A percentile compares a stretch with the other conserved stretches of the same genome.
phyloP scores from a whole-genome alignment of 2,329 filamentous ascomycete genomes.

The Xylaria sp. region DNA sequence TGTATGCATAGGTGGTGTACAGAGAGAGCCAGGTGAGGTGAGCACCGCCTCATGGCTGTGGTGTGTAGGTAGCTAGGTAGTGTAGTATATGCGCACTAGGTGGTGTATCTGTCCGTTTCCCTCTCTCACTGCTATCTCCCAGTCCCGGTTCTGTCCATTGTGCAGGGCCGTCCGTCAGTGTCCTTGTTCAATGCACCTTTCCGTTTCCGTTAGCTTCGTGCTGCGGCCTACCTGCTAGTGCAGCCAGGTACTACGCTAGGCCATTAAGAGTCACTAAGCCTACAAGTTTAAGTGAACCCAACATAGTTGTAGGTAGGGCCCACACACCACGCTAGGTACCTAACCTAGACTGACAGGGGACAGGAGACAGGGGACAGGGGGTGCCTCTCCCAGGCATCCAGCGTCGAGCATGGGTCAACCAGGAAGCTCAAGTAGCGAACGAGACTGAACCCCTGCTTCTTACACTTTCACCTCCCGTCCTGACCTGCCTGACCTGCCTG shows the following conservation, averaged over 20 bases:
- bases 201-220: conserved; percentile 34
- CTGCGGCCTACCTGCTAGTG: conserved; percentile 1
- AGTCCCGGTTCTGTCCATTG: conserved; percentile 1
- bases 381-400: conserved; percentile 28
- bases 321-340: no score
- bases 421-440: conserved; percentile 17
- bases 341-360: no score
- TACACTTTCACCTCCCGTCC: conserved; percentile 16
- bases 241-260: not conserved
- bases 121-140: no score
- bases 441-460: conserved; percentile 30
- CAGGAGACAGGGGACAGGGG: not conserved
- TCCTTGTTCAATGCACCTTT: conserved; percentile 36
- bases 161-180: conserved; percentile 29
- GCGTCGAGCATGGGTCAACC: conserved; percentile 5
- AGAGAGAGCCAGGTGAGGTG: conserved; percentile 12
- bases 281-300: no score
- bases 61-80: conserved; percentile 19
- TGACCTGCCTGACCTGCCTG: not conserved
- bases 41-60: conserved; percentile 37
- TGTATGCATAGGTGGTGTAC: not conserved
- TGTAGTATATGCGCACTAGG: no score
- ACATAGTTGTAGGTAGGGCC: no score
- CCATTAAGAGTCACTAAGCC: no score
- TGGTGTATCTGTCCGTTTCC: no score